Evolutionary conservation across 176 grass and related monocot genomes (phyloP).

Genomic region (Oryza longistaminata): DNA sequence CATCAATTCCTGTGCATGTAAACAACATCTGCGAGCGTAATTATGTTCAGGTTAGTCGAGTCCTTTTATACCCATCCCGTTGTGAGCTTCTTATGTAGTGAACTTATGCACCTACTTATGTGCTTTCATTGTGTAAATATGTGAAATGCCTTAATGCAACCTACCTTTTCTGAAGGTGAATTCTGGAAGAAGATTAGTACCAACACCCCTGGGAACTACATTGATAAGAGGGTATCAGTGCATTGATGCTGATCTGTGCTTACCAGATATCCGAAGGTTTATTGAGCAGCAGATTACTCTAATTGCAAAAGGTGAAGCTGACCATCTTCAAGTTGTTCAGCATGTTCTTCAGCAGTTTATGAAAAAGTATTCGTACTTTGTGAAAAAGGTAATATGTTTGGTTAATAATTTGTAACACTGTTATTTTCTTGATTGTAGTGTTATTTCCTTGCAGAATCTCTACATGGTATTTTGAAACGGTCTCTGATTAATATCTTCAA

Average conservation of each 20-base stretch:
- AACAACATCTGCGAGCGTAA: conserved; percentile 96
- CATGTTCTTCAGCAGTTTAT: conserved; percentile 85
- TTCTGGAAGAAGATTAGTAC: conserved; percentile 85
- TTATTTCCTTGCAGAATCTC: neutral
- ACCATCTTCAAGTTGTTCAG: conserved; percentile 71
- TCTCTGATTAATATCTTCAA: neutral
- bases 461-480: conserved; percentile 14
- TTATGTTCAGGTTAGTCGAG: conserved; percentile 81
- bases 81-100: conserved; percentile 14
- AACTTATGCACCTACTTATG: neutral
- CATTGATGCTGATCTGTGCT: conserved; percentile 92
- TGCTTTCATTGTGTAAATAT: neutral
- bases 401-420: conserved; percentile 28
- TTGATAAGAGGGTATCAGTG: conserved; percentile 97
- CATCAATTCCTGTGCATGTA: conserved; percentile 97
- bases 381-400: conserved; percentile 70
- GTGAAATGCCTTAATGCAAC: conserved; percentile 16
- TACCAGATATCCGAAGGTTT: conserved; percentile 95
- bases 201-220: conserved; percentile 85
- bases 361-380: conserved; percentile 87
- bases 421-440: conserved; percentile 3
- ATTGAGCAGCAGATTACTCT: conserved; percentile 98
- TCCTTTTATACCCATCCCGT: conserved; percentile 16
- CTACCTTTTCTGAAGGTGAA: conserved; percentile 68
- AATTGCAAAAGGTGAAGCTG: conserved; percentile 85